Evolutionary conservation across 176 grass and related monocot species (phyloP), one percentile per base, ranked within the genome.

Genomic region (Phoenix roebelenii): DNA sequence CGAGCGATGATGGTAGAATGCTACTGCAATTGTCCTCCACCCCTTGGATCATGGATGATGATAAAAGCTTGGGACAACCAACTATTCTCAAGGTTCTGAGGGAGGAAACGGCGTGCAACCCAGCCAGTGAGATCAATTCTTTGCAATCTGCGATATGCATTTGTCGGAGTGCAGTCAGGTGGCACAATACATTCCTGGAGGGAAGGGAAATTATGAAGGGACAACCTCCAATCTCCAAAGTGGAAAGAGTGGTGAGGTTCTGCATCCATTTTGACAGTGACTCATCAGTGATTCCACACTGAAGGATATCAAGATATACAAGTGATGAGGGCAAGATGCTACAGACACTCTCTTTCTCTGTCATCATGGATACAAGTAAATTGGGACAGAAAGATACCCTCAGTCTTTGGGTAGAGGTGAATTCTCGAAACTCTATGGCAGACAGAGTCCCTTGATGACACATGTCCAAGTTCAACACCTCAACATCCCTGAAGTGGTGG

Each of bases 321-420:
- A 67, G 64, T 50, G 51, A 67, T 30, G 64, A 54, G 26, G 64
- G 51, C 50, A 67, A 25, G 51, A 55, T 54, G 25, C 15, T 67
- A 23, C 24, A 5, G 16, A 14, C 14, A 44, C 35, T 52, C 24
- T 30, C 44, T 5, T 65, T 50, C 24, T 67, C 23, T 55, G 64
- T 3, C 4, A 20, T 32, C 4, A 0, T 30, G 9, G 64, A 55
- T 29, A 22, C 16, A 15, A 12, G 18, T 23, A 54, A 5, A 7
- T 55, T 9, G 18, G 25, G 28, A 18, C 24, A 67, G 16, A 0
- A 0, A 14, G 50, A 18, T 30, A 67, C 19, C 4, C 16, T 55
- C 3, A 67, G 64, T 54, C 15, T 18, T 28, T 17, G 28, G 15
- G 55, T 15, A 55, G 64, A 67, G 5, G 9, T 29, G 51, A 54